Evolutionary conservation across 2,329 filamentous ascomycete genomes (phyloP), one percentile per base, ranked within the genome.

Genomic region (Colletotrichum costaricense): DNA sequence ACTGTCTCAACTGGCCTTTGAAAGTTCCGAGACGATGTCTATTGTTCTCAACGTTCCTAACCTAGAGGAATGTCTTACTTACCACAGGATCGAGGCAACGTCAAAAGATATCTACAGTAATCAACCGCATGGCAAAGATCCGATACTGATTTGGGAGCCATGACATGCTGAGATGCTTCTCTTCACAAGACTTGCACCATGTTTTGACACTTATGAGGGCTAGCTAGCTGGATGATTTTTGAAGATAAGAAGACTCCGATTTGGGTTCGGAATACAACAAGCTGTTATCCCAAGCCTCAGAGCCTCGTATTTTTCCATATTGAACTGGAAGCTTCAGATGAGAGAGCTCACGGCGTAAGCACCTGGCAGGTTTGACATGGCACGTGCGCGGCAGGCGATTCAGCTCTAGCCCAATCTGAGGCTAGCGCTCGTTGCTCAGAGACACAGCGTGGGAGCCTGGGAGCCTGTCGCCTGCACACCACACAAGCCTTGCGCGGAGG

Each of bases 371-470:
- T 19, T 11, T 35, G 46, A 67, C 4, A 24, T 24, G 70, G 67
- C 67, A 66, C 71, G 71, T 66, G 67, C 67, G 24, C 59, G 2
- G 2, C 19, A 19, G 67, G 67, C 67, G 28, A 54, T 1, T 5
- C 22, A 14, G 71, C 14, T 60, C 68, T 64, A 68, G 55, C 16
- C 65, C 56, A 26, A 11, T 24, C 14, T 1, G 5, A 52, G 63
- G 38, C 55, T 69, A 75, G 69, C 69, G 66, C 28, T 49, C 14
- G 54, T 58, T 71, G 33, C 71, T 35, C 58, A 63, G 63, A 71
- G 38, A 63, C 46, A 30, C 7, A n/a, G 63, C 42, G 24, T 57
- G 38, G 38, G 16, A 26, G 63, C 55, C 42, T 57, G 38, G 38
- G 16, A 26, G 63, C 63, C 42, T 57, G 38, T 63, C 28, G 55